Evolutionary conservation across 108 stramenopile species (phyloP).

Genomic region (Schizochytrium sp.): DNA sequence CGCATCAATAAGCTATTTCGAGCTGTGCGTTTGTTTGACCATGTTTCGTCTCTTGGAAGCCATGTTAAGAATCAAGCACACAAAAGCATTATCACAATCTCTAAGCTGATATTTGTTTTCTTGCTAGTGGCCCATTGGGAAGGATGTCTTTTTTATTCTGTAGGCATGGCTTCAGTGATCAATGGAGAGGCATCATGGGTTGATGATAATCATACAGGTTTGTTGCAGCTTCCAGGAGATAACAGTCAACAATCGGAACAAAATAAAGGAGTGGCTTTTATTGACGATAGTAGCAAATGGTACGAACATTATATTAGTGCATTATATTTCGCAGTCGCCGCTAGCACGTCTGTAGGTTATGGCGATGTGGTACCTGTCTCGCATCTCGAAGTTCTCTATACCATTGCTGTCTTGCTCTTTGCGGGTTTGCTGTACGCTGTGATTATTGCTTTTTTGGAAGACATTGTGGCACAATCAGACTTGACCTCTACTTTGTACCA

Average conservation of each 20-base stretch:
- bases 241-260: neutral
- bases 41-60: neutral
- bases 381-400: slow-evolving; percentile 71
- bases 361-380: slow-evolving; percentile 75
- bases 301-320: neutral
- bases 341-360: slow-evolving; percentile 35
- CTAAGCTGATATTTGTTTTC: neutral
- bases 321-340: slow-evolving; percentile 20
- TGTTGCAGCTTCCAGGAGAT: neutral
- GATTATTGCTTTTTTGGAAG: slow-evolving; percentile 75
- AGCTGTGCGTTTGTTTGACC: neutral
- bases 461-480: slow-evolving; percentile 79
- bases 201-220: neutral
- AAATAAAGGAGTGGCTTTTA: neutral
- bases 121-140: slow-evolving; percentile 37
- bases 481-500: slow-evolving; percentile 76
- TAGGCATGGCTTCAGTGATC: neutral
- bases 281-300: neutral
- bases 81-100: neutral
- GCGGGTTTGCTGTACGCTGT: slow-evolving; percentile 75
- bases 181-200: neutral
- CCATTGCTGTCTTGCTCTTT: slow-evolving; percentile 71
- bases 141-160: slow-evolving; percentile 37
- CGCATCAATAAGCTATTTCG: slow-evolving; percentile 49
- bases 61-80: slow-evolving; percentile 17